Base-by-base conservation (phyloP, 257 asterid genomes). In the Solanum ahanhuiri region DNA sequence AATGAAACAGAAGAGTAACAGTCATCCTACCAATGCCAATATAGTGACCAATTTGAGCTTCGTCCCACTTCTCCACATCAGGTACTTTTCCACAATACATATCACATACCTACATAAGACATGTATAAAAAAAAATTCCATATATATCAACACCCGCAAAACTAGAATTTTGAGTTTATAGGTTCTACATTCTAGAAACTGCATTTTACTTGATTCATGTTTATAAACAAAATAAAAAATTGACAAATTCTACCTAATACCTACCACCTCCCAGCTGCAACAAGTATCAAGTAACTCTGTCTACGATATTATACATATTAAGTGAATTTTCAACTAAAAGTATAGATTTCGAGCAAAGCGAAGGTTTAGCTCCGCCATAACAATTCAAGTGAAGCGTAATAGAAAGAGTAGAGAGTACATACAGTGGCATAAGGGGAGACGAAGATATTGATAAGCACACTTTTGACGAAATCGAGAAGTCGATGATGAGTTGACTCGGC, bases 31-130 rank as follows among this genome's bases (percentile, higher is more conserved):
- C 98, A 85, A 96, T 92, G 86, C 98, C 98, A 87, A 96, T 93
- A 88, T 92, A 96, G 91, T 96, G 99, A 86, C 99, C 98, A 89
- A 96, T 96, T 90, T 90, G 98, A 92, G 98, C 98, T 89, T 92
- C 98, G 33, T 92, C 98, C 99, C 98, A 93, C 89, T 91, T 96
- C 60, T 89, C 95, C 90, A 91, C 98, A 79, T 94, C 98, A 12
- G 93, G 85, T 34, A 96, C 98, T 89, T 91, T 91, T 28, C 99
- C 99, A 87, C 98, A 96, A 64, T 93, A 95, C 90, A 96, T 86
- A 37, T 92, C 99, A 63, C 98, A 96, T 3, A 96, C 99, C 99
- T 95, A 77, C 75, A 86, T n/a, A 30, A 35, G 22, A 73, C 22
- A 83, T 28, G 34, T 41, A 67, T 79, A 22, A 30, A 31, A 81